Evolutionary conservation across 345 rosid species (phyloP).

Genomic region (Aegle marmelos): DNA sequence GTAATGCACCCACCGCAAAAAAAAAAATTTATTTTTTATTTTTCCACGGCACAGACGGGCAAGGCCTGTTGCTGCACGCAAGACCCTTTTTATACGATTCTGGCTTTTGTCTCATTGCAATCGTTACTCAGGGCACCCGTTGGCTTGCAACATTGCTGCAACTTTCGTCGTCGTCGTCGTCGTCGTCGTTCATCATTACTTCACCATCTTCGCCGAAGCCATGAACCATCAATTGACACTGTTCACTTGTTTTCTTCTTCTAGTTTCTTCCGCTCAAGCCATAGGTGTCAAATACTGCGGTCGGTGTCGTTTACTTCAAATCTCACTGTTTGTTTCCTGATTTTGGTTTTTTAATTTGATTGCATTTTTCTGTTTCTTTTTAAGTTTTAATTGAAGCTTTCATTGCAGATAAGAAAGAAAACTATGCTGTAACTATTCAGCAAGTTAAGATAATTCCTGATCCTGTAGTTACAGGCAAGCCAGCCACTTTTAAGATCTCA

Average conservation of each 20-base stretch:
- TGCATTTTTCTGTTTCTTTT: background rate
- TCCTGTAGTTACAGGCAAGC: constrained; percentile 49
- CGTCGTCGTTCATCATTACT: too few relatives aligned
- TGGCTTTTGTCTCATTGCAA: too few relatives aligned
- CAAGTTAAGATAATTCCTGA: constrained; percentile 54
- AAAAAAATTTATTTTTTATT: too few relatives aligned
- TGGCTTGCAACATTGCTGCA: background rate
- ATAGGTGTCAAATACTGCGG: constrained; percentile 25
- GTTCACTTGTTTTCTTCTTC: constrained; percentile 9
- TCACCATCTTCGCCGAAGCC: background rate
- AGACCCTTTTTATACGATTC: too few relatives aligned
- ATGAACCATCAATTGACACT: background rate
- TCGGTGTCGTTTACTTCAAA: background rate
- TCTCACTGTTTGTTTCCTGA: constrained; percentile 1
- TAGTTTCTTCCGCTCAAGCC: constrained; percentile 16
- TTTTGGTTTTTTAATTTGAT: too few relatives aligned
- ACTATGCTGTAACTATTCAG: constrained; percentile 43
- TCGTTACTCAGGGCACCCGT: background rate
- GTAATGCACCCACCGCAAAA: too few relatives aligned
- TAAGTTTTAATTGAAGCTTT: background rate
- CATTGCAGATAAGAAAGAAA: constrained; percentile 43
- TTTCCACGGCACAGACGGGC: too few relatives aligned
- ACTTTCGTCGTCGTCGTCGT: background rate
- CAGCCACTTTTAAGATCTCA: constrained; percentile 54
- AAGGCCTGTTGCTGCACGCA: too few relatives aligned